Evolutionary conservation across 768 basidiomycete species (phyloP).

Genomic region (Heimioporus sp.): DNA sequence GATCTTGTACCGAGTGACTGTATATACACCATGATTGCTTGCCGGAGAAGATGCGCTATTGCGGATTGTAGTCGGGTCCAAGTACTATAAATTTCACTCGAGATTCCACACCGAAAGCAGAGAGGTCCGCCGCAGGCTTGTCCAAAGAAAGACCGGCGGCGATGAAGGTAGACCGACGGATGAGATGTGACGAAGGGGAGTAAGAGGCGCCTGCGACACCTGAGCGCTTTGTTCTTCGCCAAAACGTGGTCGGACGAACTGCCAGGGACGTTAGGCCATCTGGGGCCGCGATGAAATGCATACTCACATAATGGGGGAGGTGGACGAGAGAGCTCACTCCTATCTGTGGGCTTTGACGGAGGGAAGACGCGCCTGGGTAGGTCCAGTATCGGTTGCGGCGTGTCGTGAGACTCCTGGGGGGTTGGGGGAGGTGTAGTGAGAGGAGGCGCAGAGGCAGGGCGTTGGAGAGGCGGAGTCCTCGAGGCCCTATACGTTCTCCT

Average conservation of each 20-base stretch:
- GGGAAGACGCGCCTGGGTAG: constrained; percentile 15
- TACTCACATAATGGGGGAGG: constrained; percentile 65
- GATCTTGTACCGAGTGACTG: constrained; percentile 9
- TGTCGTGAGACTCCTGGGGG: not conserved
- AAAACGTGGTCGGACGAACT: constrained; percentile 85
- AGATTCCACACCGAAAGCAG: constrained; percentile 61
- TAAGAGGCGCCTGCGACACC: constrained; percentile 70
- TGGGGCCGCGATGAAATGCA: not conserved
- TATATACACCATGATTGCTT: constrained; percentile 20
- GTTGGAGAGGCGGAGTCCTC: constrained; percentile 8
- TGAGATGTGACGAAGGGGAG: constrained; percentile 69
- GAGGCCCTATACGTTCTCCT: constrained; percentile 26
- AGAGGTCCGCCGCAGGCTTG: constrained; percentile 55
- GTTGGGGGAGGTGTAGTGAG: constrained; percentile 2
- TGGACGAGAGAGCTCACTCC: constrained; percentile 51
- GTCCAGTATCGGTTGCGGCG: constrained; percentile 3
- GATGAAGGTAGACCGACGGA: constrained; percentile 76
- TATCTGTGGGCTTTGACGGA: constrained; percentile 10
- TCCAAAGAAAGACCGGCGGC: constrained; percentile 74
- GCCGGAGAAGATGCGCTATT: constrained; percentile 7
- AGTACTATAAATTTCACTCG: constrained; percentile 42
- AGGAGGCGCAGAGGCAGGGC: constrained; percentile 26
- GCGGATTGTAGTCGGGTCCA: constrained; percentile 36
- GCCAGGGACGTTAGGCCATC: not conserved
- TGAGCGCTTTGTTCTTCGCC: constrained; percentile 70